Conservation (phyloP, 257 asterid species). For the Agastache rugosa region DNA sequence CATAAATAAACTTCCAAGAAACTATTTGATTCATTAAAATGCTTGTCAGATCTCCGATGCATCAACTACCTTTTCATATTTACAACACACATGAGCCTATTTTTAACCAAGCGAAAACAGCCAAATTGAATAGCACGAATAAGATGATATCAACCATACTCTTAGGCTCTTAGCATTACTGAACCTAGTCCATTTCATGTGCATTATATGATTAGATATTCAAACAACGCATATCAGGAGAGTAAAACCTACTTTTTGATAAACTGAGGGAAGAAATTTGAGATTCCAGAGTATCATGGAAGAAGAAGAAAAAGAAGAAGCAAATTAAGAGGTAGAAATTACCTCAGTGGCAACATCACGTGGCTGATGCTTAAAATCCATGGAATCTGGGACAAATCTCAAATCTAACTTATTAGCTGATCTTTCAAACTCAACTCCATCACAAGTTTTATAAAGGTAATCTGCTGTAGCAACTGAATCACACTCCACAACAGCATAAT, state of each 20-base stretch:
- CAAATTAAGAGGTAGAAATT: conserved; percentile 29
- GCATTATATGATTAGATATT: conserved; percentile 4
- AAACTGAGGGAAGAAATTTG: neutral
- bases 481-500: conserved; percentile 87
- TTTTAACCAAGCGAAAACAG: neutral
- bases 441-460: conserved; percentile 80
- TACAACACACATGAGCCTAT: neutral
- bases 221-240: neutral
- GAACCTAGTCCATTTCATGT: neutral
- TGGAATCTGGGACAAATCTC: conserved; percentile 90
- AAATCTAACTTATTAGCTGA: conserved; percentile 87
- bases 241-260: neutral
- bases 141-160: conserved; percentile 15
- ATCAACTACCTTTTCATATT: neutral
- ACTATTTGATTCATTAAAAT: conserved; percentile 2
- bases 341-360: conserved; percentile 94
- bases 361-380: conserved; percentile 83
- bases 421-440: conserved; percentile 93
- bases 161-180: neutral
- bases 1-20: neutral
- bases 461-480: conserved; percentile 96
- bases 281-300: conserved; percentile 4
- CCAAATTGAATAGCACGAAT: conserved; percentile 13
- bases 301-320: neutral
- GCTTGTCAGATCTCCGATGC: neutral